Evolutionary conservation across 768 basidiomycete genomes (phyloP).

Genomic region (Boletus insuetus): DNA sequence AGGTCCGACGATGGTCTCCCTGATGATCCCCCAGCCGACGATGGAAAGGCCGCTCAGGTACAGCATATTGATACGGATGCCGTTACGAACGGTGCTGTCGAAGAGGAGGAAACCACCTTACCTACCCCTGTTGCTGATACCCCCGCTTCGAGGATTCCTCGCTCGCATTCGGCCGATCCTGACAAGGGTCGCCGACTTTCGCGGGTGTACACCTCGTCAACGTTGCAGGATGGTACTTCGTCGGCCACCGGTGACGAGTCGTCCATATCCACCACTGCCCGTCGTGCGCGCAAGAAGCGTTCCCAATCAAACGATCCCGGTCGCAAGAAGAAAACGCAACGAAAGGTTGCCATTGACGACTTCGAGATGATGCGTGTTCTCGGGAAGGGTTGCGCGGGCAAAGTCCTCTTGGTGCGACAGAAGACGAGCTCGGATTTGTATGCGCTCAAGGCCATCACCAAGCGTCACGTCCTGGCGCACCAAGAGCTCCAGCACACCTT

Average conservation of each 20-base stretch:
- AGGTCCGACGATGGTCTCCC: conserved; percentile 20
- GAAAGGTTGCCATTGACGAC: conserved; percentile 82
- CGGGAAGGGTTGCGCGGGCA: conserved; percentile 97
- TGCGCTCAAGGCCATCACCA: conserved; percentile 97
- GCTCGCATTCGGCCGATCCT: conserved; percentile 82
- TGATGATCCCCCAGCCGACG: conserved; percentile 11
- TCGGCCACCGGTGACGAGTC: conserved; percentile 69
- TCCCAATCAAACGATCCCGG: conserved; percentile 47
- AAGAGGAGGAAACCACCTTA: conserved; percentile 30
- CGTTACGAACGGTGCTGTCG: conserved; percentile 19
- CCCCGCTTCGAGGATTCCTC: conserved; percentile 51
- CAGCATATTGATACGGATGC: conserved; percentile 21
- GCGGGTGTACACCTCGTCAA: conserved; percentile 56
- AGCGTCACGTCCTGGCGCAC: conserved; percentile 93
- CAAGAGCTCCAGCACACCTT: conserved; percentile 96
- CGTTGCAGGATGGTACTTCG: conserved; percentile 49
- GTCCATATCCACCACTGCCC: conserved; percentile 57
- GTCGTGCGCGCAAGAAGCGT: conserved; percentile 53
- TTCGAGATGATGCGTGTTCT: conserved; percentile 98
- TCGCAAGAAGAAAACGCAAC: conserved; percentile 50
- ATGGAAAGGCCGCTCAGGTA: conserved; percentile 4
- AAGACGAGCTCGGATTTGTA: conserved; percentile 70
- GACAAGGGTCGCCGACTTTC: conserved; percentile 58
- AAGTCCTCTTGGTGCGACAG: conserved; percentile 88
- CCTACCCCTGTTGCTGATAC: conserved; percentile 40